Evolutionary conservation across 2,329 filamentous ascomycete genomes (phyloP).

Genomic region (Stagonosporopsis rhizophila): DNA sequence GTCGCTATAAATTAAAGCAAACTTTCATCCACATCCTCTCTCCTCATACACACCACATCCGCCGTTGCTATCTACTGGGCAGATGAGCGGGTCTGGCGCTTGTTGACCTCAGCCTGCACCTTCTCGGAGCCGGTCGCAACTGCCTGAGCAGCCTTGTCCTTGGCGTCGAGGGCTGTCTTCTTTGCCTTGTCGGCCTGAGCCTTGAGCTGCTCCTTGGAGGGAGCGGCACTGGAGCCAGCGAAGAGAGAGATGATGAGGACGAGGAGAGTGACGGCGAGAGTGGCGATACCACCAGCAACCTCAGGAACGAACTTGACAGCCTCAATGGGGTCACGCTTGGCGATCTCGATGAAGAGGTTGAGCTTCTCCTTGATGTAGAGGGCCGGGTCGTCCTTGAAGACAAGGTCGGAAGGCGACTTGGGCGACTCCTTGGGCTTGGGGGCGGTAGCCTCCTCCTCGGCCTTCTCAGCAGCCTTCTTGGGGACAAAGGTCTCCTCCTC

Average conservation of each 20-base stretch:
- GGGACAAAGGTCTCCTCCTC: slow-evolving; percentile 87
- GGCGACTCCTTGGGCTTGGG: slow-evolving; percentile 73
- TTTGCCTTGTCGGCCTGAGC: slow-evolving; percentile 79
- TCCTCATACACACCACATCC: slow-evolving; percentile 9
- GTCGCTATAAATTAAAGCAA: slow-evolving; percentile 13
- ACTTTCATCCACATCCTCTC: background rate
- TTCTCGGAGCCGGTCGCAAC: slow-evolving; percentile 71
- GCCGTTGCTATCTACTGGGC: slow-evolving; percentile 34
- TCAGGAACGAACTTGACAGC: slow-evolving; percentile 91
- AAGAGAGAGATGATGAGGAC: slow-evolving; percentile 73
- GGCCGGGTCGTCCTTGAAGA: slow-evolving; percentile 90
- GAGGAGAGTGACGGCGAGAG: slow-evolving; percentile 72
- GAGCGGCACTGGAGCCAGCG: slow-evolving; percentile 66
- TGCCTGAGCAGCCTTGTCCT: slow-evolving; percentile 74
- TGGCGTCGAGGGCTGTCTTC: slow-evolving; percentile 68
- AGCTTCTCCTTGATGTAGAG: slow-evolving; percentile 90
- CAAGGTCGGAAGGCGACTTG: slow-evolving; percentile 77
- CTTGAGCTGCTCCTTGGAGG: slow-evolving; percentile 72
- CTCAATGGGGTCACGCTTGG: slow-evolving; percentile 80
- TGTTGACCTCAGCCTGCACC: slow-evolving; percentile 73
- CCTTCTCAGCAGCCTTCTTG: slow-evolving; percentile 85
- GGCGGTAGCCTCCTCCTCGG: slow-evolving; percentile 77
- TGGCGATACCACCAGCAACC: slow-evolving; percentile 80
- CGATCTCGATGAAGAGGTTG: slow-evolving; percentile 86
- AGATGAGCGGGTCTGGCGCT: slow-evolving; percentile 61